phyloP scores from a whole-genome alignment of 306 rosid species.

The Ochetophila trinervis region DNA sequence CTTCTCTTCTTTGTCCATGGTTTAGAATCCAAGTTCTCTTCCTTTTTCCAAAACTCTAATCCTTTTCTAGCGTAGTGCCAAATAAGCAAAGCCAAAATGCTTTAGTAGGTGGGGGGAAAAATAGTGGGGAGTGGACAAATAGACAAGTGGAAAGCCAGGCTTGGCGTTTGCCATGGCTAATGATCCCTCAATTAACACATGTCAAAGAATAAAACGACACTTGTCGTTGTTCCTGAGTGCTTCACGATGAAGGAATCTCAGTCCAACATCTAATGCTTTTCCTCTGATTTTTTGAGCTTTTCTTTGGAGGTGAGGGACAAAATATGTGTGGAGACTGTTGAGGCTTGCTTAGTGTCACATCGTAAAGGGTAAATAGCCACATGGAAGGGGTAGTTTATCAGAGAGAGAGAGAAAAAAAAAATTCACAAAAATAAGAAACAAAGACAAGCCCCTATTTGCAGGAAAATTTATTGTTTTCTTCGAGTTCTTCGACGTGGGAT shows the following conservation, averaged over 20 bases:
- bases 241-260: background rate
- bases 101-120: background rate
- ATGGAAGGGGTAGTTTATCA: background rate
- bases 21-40: background rate
- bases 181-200: constrained; percentile 4
- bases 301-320: background rate
- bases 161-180: background rate
- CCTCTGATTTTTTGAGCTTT: background rate
- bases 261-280: background rate
- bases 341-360: background rate
- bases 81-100: background rate
- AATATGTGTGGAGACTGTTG: background rate
- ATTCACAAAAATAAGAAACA: too few relatives aligned
- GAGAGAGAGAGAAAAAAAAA: background rate
- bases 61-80: background rate
- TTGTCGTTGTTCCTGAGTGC: constrained; percentile 3
- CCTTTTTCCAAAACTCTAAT: too few relatives aligned
- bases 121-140: background rate
- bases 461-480: too few relatives aligned
- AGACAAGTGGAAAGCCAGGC: constrained; percentile 18
- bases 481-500: too few relatives aligned
- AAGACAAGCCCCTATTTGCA: too few relatives aligned
- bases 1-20: constrained; percentile 4
- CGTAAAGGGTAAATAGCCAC: background rate
- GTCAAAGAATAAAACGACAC: constrained; percentile 1